Percentiles rank a stretch among this genome's conserved stretches.
These are phyloP conservation scores for Endocarpon pusillum DNA, from an alignment of 495 filamentous ascomycete genomes.

Conservation along the genomic window DNA sequence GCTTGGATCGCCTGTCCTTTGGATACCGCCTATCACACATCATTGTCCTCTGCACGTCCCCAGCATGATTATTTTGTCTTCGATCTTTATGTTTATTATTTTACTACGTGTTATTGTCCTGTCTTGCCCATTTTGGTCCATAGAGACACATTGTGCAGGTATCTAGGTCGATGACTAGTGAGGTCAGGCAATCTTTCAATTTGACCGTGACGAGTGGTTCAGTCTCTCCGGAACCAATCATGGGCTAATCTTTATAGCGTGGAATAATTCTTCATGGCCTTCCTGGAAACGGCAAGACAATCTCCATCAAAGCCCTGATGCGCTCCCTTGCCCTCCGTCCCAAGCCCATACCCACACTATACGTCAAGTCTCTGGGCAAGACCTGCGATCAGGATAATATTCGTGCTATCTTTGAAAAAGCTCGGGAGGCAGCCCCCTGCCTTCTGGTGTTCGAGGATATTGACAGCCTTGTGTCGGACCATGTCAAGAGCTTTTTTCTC, in stretches of 20 bases:
- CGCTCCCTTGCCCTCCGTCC: conserved; percentile 28
- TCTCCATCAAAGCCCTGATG: conserved; percentile 51
- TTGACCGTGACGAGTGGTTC: conserved; percentile 3
- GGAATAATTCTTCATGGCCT: conserved; percentile 32
- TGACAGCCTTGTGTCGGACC: conserved; percentile 38
- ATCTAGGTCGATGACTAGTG: no score
- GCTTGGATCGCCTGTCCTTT: no score
- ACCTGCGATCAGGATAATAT: conserved; percentile 27
- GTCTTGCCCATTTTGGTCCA: no score
- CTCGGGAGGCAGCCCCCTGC: conserved; percentile 22
- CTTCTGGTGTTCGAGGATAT: conserved; percentile 49
- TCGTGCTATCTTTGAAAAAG: conserved; percentile 27
- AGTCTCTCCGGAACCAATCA: conserved; percentile 3
- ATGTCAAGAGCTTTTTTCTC: conserved; percentile 45
- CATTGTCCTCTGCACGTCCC: no score
- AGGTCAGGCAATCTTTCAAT: no score
- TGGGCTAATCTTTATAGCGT: conserved; percentile 8
- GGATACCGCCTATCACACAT: no score
- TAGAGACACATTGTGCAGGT: no score
- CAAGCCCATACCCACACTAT: conserved; percentile 27
- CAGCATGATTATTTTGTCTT: no score
- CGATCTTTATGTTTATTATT: no score
- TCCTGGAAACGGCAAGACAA: conserved; percentile 48
- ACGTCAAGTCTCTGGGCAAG: conserved; percentile 31
- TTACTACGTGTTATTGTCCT: no score